phyloP scores from a whole-genome alignment of 2,329 filamentous ascomycete species.

The Colletotrichum chlorophyti region DNA sequence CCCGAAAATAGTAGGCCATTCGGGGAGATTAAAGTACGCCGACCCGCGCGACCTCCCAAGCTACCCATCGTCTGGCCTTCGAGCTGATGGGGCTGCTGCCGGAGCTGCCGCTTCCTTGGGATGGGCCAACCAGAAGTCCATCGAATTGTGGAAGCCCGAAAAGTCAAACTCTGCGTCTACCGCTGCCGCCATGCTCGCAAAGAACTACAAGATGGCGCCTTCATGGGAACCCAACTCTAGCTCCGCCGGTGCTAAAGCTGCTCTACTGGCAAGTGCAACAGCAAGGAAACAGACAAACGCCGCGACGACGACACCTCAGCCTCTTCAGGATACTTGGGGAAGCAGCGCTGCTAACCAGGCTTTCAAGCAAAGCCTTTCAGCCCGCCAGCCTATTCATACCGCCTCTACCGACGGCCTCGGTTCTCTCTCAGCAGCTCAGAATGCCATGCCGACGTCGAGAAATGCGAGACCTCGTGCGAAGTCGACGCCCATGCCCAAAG shows the following conservation, averaged over 20 bases:
- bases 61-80: slow-evolving; percentile 72
- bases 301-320: slow-evolving; percentile 52
- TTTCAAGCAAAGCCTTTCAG: slow-evolving; percentile 53
- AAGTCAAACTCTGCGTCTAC: slow-evolving; percentile 58
- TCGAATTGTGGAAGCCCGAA: slow-evolving; percentile 72
- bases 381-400: slow-evolving; percentile 38
- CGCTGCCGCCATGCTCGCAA: slow-evolving; percentile 48
- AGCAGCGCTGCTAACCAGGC: slow-evolving; percentile 75
- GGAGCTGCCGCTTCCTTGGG: slow-evolving; percentile 78
- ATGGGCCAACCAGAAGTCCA: slow-evolving; percentile 71
- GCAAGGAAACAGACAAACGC: slow-evolving; percentile 43
- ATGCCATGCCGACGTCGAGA: slow-evolving; percentile 65
- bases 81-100: slow-evolving; percentile 65
- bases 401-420: slow-evolving; percentile 46
- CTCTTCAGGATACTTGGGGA: slow-evolving; percentile 54
- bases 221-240: slow-evolving; percentile 69
- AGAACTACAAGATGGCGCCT: slow-evolving; percentile 52
- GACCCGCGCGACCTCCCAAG: slow-evolving; percentile 76
- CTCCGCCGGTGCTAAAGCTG: slow-evolving; percentile 75
- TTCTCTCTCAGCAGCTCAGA: slow-evolving; percentile 78
- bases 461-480: slow-evolving; percentile 66
- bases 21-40: slow-evolving; percentile 71
- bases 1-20: slow-evolving; percentile 27
- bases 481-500: slow-evolving; percentile 62
- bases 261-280: slow-evolving; percentile 62